These are phyloP conservation scores for Lunasporangiospora selenospora DNA, from an alignment of 192 early-diverging fungal species.

Conservation along the genomic window DNA sequence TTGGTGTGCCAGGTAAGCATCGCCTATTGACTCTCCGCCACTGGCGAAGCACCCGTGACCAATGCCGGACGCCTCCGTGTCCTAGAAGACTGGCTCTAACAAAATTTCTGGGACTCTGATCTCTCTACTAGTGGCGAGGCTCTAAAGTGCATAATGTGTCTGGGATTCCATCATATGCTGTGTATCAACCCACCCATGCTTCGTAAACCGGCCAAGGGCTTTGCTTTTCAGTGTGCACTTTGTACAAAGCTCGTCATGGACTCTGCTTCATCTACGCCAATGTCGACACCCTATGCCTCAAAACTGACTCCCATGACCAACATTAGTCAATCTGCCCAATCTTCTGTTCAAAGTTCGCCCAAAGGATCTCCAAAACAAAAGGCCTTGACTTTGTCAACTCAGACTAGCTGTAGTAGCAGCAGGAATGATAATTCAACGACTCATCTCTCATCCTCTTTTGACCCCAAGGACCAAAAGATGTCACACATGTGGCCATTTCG, in stretches of 20 bases:
- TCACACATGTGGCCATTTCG: constrained; percentile 87
- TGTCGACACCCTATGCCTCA: constrained; percentile 7
- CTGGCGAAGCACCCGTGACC: no score
- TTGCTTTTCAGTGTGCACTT: constrained; percentile 84
- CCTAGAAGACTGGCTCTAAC: constrained; percentile 3
- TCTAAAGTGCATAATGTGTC: constrained; percentile 80
- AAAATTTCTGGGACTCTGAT: constrained; percentile 4
- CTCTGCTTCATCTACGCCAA: constrained; percentile 5
- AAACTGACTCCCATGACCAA: constrained; percentile 2
- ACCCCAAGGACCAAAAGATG: constrained; percentile 55
- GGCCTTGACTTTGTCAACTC: constrained; percentile 8
- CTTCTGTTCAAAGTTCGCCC: constrained; percentile 39
- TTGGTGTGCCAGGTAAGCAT: constrained; percentile 69
- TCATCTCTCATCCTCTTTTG: constrained; percentile 21
- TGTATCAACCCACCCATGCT: constrained; percentile 83
- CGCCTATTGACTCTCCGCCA: no score
- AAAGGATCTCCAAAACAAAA: constrained; percentile 42
- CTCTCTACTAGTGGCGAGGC: constrained; percentile 56
- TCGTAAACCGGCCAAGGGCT: constrained; percentile 83
- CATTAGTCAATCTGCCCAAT: constrained; percentile 20
- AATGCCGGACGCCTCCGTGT: no score
- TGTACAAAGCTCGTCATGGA: constrained; percentile 60
- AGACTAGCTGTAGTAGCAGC: constrained; percentile 23
- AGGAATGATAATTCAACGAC: constrained; percentile 20
- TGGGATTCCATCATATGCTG: constrained; percentile 79